phyloP scores from a whole-genome alignment of 306 rosid species.

The Vachellia pachyceras region DNA sequence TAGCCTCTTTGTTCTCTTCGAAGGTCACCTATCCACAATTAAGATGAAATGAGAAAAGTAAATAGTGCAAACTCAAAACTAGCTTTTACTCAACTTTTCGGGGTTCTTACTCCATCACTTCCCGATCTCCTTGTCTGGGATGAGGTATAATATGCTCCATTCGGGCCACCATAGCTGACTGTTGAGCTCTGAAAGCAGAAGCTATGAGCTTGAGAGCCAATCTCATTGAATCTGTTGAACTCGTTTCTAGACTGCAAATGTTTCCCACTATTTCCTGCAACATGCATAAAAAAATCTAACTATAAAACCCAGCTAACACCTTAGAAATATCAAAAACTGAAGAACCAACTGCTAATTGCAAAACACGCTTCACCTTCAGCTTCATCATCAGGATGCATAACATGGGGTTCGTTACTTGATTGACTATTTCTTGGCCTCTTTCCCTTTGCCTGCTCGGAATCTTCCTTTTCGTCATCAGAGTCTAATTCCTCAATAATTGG shows the following conservation, averaged over 20 bases:
- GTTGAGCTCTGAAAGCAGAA: constrained; percentile 84
- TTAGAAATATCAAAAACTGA: background rate
- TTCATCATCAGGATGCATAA: constrained; percentile 64
- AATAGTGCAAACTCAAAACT: background rate
- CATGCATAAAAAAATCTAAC: background rate
- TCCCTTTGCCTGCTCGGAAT: constrained; percentile 42
- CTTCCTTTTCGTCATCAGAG: constrained; percentile 77
- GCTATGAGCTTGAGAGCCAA: constrained; percentile 55
- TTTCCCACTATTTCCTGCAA: constrained; percentile 62
- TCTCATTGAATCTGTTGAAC: constrained; percentile 25
- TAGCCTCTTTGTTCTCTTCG: constrained; percentile 91
- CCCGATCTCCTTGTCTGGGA: constrained; percentile 74
- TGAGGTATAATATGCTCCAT: constrained; percentile 72
- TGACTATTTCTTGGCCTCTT: constrained; percentile 67
- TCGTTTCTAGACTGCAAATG: constrained; percentile 49
- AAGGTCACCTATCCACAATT: constrained; percentile 57
- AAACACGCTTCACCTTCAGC: constrained; percentile 55
- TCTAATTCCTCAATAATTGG: constrained; percentile 80
- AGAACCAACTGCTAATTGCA: background rate
- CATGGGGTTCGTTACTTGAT: constrained; percentile 47
- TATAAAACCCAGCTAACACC: background rate
- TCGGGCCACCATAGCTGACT: constrained; percentile 69
- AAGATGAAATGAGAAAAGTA: constrained; percentile 36
- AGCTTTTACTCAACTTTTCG: constrained; percentile 20
- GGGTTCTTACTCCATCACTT: constrained; percentile 80